These are phyloP conservation scores for Panaeolus cyanescens DNA, from an alignment of 768 basidiomycete genomes.

Conservation along the genomic window DNA sequence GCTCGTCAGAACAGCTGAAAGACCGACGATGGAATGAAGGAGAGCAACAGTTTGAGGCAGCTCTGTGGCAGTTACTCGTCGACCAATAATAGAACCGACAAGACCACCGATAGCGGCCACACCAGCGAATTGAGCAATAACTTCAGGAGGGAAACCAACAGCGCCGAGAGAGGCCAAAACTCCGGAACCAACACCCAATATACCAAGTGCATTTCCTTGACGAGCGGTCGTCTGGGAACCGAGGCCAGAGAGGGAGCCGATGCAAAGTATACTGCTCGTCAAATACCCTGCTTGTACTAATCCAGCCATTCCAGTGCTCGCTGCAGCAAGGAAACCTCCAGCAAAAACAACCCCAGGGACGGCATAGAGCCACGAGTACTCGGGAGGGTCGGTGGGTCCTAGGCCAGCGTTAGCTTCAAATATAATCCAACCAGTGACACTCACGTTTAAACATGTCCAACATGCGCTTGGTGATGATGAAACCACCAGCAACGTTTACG, in stretches of 20 bases:
- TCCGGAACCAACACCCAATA: conserved; percentile 82
- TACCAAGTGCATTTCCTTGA: conserved; percentile 87
- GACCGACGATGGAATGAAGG: conserved; percentile 86
- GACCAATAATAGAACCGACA: conserved; percentile 72
- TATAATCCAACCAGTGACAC: conserved; percentile 18
- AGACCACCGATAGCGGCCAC: conserved; percentile 75
- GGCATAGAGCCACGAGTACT: conserved; percentile 83
- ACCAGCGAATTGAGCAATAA: conserved; percentile 76
- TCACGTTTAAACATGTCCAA: conserved; percentile 89
- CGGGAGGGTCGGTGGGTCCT: conserved; percentile 85
- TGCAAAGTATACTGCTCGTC: conserved; percentile 84
- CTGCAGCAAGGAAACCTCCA: conserved; percentile 80
- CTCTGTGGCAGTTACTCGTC: conserved; percentile 85
- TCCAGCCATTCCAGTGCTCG: conserved; percentile 82
- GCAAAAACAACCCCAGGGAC: conserved; percentile 82
- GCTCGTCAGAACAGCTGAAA: conserved; percentile 86
- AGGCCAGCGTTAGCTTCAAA: too few species aligned
- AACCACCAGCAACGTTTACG: conserved; percentile 87
- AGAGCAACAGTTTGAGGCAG: conserved; percentile 81
- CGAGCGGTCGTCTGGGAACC: conserved; percentile 81
- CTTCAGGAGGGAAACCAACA: conserved; percentile 77
- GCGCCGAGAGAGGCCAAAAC: conserved; percentile 80
- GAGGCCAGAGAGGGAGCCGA: conserved; percentile 79
- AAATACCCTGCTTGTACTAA: conserved; percentile 89
- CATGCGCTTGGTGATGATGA: conserved; percentile 90